phyloP scores from a whole-genome alignment of 768 basidiomycete genomes.

The Brasilioporus rufonigricans region DNA sequence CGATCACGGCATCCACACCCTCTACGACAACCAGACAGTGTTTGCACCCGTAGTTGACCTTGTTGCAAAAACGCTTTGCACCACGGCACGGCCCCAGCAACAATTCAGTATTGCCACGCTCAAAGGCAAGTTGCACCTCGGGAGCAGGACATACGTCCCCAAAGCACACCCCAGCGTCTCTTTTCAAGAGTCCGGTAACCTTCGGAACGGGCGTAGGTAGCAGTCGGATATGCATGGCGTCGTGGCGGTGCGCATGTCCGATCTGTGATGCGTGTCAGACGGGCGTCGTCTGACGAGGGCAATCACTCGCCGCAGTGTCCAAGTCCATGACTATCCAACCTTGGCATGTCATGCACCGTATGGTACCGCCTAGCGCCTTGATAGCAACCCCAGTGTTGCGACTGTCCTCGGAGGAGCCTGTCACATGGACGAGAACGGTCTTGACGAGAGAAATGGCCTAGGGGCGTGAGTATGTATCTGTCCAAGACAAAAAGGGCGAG shows the following conservation, averaged over 20 bases:
- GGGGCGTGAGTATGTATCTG: not conserved
- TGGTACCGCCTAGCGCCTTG: slow-evolving; percentile 25
- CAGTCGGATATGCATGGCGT: slow-evolving; percentile 43
- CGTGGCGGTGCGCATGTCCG: slow-evolving; percentile 65
- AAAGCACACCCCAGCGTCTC: no score
- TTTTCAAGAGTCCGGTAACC: not conserved
- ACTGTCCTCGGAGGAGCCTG: slow-evolving; percentile 32
- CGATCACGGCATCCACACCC: not conserved
- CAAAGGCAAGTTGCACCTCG: slow-evolving; percentile 12
- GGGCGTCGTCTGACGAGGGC: no score
- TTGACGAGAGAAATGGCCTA: slow-evolving; percentile 50
- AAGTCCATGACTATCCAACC: slow-evolving; percentile 48
- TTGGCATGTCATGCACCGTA: slow-evolving; percentile 52
- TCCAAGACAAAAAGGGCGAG: not conserved
- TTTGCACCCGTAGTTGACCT: slow-evolving; percentile 49
- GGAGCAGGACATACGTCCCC: no score
- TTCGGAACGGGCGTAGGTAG: not conserved
- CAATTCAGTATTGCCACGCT: slow-evolving; percentile 21
- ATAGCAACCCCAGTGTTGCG: slow-evolving; percentile 20
- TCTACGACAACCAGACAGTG: slow-evolving; percentile 38
- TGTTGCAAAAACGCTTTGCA: slow-evolving; percentile 32
- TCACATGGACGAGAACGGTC: slow-evolving; percentile 35
- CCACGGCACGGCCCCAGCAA: slow-evolving; percentile 18
- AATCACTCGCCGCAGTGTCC: slow-evolving; percentile 41
- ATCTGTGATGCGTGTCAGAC: slow-evolving; percentile 37